Base-by-base conservation (phyloP, 2,329 filamentous ascomycete genomes). In the Sarocladium oryzae region DNA sequence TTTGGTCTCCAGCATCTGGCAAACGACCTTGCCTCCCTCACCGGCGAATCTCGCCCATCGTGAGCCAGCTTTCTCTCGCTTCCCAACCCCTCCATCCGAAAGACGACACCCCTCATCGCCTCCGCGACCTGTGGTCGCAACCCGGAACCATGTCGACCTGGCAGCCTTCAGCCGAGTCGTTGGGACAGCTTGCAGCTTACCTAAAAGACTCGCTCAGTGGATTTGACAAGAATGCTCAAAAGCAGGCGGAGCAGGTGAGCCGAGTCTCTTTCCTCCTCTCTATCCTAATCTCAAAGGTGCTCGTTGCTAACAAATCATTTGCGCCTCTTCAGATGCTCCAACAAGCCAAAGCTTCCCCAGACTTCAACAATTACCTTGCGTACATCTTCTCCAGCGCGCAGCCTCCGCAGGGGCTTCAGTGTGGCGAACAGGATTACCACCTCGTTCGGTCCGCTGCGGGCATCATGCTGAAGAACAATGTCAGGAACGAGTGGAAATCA, bases 291-390 rank as follows among this genome's bases (percentile, higher is more conserved):
- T 24, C 43, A 32, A 48, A 48, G 28, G 26, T 11, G 21, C 28
- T 33, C 33, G 43, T 9, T n/a, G 33, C 43, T 48, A 26, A 48
- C 43, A 43, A 26, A 9, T 43, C n/a, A 5, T n/a, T 10, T 45
- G 21, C 21, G 15, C 30, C 46, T 52, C 46, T 55, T 50, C 61
- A 97, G 93, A 95, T 97, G 89, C 88, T 99, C 61, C 78, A 82
- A 58, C 88, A 95, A 72, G 93, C 92, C 55, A 95, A 89, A 66
- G 73, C 77, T 50, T 93, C 88, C 10, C 91, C 91, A 46, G 92
- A 97, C 67, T 88, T 96, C 75, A 92, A 95, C 75, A 97, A 97
- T 72, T 99, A 99, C 69, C 84, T 99, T 40, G 88, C 89, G 59
- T 96, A 88, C 69, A 81, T 99, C 56, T 89, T 95, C 69, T 89